Conservation (phyloP, 2,329 filamentous ascomycete species). For the Aspergillus fumigatus region DNA sequence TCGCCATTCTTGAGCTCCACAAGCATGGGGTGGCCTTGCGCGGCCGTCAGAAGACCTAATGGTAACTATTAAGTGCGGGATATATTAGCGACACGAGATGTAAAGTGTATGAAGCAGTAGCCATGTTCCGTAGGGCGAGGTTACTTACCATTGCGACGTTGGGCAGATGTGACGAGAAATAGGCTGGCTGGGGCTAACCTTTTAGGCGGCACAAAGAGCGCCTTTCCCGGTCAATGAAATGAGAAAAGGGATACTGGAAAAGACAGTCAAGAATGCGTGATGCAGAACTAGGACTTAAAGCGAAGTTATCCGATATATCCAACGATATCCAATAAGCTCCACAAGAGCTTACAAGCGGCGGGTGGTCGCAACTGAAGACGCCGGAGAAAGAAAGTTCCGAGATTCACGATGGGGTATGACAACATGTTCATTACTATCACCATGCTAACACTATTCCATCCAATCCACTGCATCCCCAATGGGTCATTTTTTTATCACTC, state of each 20-base stretch:
- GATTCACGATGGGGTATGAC: background rate
- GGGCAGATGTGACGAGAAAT: background rate
- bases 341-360: slow-evolving; percentile 14
- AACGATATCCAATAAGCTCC: slow-evolving; percentile 15
- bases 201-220: background rate
- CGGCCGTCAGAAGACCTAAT: slow-evolving; percentile 81
- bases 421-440: too few relatives aligned
- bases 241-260: background rate
- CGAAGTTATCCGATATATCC: background rate
- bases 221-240: background rate
- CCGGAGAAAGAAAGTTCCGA: slow-evolving; percentile 22
- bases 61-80: slow-evolving; percentile 48
- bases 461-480: background rate
- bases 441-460: background rate
- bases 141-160: background rate
- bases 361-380: slow-evolving; percentile 7
- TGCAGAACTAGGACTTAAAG: background rate
- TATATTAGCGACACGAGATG: background rate
- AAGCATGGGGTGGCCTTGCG: slow-evolving; percentile 96
- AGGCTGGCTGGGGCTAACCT: background rate
- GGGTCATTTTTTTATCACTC: background rate
- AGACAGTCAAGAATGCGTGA: background rate
- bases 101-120: background rate
- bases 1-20: slow-evolving; percentile 97
- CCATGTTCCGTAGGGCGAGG: too few relatives aligned